Base-by-base conservation (phyloP, 306 rosid genomes). In the Lathyrus oleraceus region DNA sequence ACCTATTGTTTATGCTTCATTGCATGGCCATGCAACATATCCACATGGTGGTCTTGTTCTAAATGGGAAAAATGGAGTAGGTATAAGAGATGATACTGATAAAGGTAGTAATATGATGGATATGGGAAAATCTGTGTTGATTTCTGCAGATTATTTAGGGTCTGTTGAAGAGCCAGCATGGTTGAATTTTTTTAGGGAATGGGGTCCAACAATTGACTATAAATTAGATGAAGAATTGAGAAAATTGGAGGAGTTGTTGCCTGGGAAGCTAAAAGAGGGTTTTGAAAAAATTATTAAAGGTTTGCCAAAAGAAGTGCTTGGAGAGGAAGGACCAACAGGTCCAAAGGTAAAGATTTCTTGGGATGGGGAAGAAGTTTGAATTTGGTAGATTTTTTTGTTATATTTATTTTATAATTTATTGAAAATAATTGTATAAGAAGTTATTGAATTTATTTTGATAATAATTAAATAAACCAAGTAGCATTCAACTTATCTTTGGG, bases 251-350 rank as follows among this genome's bases (percentile, higher is more conserved):
- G 86, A 78, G 23, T 0, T 53, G 2, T 66, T 92, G 74, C 86
- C 86, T 3, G 87, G 77, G 2, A 69, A 28, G 10, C 48, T 87
- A 9, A 89, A 74, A 77, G 15, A 44, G n/a, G 61, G 54, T 8
- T 75, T 89, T 8, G 39, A 23, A 9, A 78, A 65, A 0, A 20
- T 81, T 30, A 42, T 81, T 4, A 72, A 1, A 1, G 48, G 70
- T 19, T 56, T 92, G 35, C 98, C 98, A 1, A 17, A 44, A 65
- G 98, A 92, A 51, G 23, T 89, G 12, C 17, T 83, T 8, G 91
- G 95, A 21, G 88, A 86, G 60, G 92, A 86, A 72, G 96, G 96
- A 10, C 98, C 98, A 11, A 84, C 90, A 0, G 98, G 96, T 11
- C 98, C 98, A 3, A 92, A 89, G 78, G 27, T 66, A 61, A 89